Percentiles rank a stretch among this genome's conserved stretches.
Evolutionary conservation across 2,329 filamentous ascomycete genomes (phyloP).

Genomic region (Pestalotiopsis sp.): DNA sequence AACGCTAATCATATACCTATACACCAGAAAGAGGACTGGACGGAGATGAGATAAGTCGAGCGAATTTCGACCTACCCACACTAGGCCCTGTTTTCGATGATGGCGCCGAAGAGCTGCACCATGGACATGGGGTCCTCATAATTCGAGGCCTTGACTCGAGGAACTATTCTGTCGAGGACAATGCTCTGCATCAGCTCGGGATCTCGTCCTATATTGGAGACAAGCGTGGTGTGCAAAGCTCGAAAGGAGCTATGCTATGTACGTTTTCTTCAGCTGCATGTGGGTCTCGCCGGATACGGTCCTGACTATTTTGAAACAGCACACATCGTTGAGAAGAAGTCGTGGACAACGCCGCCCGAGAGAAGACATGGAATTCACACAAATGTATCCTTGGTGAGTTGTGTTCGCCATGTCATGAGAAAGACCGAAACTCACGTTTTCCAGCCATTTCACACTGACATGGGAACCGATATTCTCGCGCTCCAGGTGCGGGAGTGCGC

Average conservation of each 20-base stretch:
- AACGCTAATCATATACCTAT: not conserved
- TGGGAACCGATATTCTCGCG: constrained; percentile 40
- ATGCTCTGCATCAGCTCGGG: constrained; percentile 56
- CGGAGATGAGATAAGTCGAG: constrained; percentile 35
- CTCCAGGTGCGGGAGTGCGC: constrained; percentile 49
- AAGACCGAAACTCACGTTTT: not conserved
- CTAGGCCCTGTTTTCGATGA: constrained; percentile 35
- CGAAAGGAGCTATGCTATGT: constrained; percentile 50
- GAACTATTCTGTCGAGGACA: constrained; percentile 53
- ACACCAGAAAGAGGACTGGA: constrained; percentile 33
- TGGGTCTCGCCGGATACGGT: not conserved
- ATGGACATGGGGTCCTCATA: constrained; percentile 52
- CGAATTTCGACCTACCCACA: constrained; percentile 43
- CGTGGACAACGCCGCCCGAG: constrained; percentile 44
- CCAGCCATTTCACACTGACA: constrained; percentile 1
- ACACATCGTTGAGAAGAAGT: constrained; percentile 49
- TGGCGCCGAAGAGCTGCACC: constrained; percentile 38
- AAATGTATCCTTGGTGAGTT: constrained; percentile 42
- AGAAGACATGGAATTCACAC: constrained; percentile 53
- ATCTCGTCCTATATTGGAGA: constrained; percentile 58
- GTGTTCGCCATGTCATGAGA: not conserved
- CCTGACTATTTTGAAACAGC: constrained; percentile 30
- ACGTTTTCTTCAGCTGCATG: constrained; percentile 21
- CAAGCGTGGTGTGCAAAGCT: constrained; percentile 51
- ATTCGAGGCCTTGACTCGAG: constrained; percentile 53